Percentiles rank a stretch among this genome's conserved stretches.
These are phyloP conservation scores for Trichoderma sp. DNA, from an alignment of 2,329 filamentous ascomycete genomes.

Conservation along the genomic window DNA sequence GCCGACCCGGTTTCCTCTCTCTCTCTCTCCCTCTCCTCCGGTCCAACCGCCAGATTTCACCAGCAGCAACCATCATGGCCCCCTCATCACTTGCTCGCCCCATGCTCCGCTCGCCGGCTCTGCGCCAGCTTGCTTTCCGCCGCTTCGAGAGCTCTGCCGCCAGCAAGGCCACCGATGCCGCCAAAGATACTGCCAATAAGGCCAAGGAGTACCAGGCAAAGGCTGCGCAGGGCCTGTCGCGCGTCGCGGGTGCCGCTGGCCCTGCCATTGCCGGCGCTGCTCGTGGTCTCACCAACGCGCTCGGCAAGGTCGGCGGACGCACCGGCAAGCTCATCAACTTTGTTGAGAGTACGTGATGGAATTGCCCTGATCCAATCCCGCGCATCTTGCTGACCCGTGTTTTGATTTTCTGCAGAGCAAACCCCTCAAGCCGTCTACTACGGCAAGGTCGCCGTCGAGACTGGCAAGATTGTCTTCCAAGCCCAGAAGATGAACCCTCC, in stretches of 20 bases:
- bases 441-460: conserved; percentile 80
- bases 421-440: conserved; percentile 89
- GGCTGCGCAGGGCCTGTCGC: conserved; percentile 78
- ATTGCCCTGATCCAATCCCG: no score
- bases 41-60: conserved; percentile 6
- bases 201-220: conserved; percentile 53
- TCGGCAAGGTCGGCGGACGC: conserved; percentile 77
- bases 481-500: conserved; percentile 91
- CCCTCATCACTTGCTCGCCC: conserved; percentile 41
- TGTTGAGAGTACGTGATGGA: conserved; percentile 73
- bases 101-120: conserved; percentile 44
- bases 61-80: conserved; percentile 28
- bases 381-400: conserved; percentile 3
- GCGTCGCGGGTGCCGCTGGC: conserved; percentile 75
- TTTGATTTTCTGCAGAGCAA: conserved; percentile 58
- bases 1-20: not conserved
- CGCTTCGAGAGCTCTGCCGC: conserved; percentile 60
- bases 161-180: conserved; percentile 37
- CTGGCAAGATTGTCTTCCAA: conserved; percentile 81
- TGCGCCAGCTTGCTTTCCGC: conserved; percentile 46
- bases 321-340: conserved; percentile 75
- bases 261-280: conserved; percentile 72
- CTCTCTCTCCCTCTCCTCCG: not conserved
- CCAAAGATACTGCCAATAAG: conserved; percentile 39
- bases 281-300: conserved; percentile 60